Conservation (phyloP, 176 grass and related monocot genomes). For the Juncus inflexus region DNA sequence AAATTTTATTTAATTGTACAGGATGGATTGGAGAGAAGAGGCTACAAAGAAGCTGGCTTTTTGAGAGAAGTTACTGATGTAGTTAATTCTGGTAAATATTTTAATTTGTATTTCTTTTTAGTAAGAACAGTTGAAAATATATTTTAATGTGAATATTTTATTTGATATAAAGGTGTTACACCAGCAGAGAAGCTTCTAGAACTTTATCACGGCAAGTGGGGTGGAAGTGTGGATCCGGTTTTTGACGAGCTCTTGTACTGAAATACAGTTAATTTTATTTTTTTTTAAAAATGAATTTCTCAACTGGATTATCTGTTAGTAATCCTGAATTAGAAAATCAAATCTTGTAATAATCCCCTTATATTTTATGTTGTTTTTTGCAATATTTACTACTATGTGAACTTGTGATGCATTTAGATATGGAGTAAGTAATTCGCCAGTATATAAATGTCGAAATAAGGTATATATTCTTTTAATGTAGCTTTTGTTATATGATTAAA, state of each 20-base stretch:
- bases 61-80: constrained; percentile 72
- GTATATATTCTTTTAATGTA: too few species aligned
- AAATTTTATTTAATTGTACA: constrained; percentile 31
- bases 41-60: constrained; percentile 95
- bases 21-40: constrained; percentile 97
- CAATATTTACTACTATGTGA: too few species aligned
- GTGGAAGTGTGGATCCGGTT: constrained; percentile 59
- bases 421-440: too few species aligned
- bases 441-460: too few species aligned
- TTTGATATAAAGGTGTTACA: constrained; percentile 57
- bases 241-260: constrained; percentile 77
- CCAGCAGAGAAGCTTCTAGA: constrained; percentile 84
- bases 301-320: too few species aligned
- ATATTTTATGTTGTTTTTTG: too few species aligned
- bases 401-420: too few species aligned
- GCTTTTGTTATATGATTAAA: too few species aligned
- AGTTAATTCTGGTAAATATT: constrained; percentile 55
- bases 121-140: neutral
- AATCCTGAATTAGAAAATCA: too few species aligned
- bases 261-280: constrained; percentile 14
- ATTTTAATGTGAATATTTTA: constrained; percentile 11
- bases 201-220: constrained; percentile 81
- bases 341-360: too few species aligned
- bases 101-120: neutral
- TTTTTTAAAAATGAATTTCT: neutral